Percentiles rank a stretch among this genome's conserved stretches.
Evolutionary conservation across 768 basidiomycete species (phyloP).

Genomic region (Boletus insuetus): DNA sequence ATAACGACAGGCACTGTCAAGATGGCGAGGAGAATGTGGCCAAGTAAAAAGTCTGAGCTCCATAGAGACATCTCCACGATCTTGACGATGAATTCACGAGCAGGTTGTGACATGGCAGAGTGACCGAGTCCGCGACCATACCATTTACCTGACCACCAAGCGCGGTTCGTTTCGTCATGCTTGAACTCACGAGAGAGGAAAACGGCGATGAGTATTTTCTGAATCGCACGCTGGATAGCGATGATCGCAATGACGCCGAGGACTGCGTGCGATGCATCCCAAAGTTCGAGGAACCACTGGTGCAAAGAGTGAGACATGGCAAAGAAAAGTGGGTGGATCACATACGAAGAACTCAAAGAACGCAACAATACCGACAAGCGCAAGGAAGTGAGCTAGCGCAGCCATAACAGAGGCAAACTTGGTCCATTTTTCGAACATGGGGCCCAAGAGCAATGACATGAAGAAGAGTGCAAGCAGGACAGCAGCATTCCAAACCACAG

Average conservation of each 20-base stretch:
- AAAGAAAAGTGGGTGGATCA: slow-evolving; percentile 33
- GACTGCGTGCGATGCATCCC: slow-evolving; percentile 96
- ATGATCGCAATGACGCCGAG: slow-evolving; percentile 88
- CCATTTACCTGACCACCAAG: slow-evolving; percentile 99
- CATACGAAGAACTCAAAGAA: slow-evolving; percentile 97
- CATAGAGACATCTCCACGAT: slow-evolving; percentile 97
- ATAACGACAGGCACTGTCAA: slow-evolving; percentile 82
- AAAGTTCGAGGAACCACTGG: slow-evolving; percentile 94
- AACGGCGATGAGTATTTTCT: slow-evolving; percentile 91
- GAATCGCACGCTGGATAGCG: slow-evolving; percentile 86
- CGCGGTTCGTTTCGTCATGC: slow-evolving; percentile 96
- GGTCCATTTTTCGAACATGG: slow-evolving; percentile 78
- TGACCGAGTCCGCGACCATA: slow-evolving; percentile 89
- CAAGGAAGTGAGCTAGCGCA: slow-evolving; percentile 79
- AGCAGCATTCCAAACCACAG: slow-evolving; percentile 93
- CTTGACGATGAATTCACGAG: slow-evolving; percentile 97
- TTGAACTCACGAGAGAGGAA: slow-evolving; percentile 97
- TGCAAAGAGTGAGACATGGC: slow-evolving; percentile 15
- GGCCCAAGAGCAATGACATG: slow-evolving; percentile 88
- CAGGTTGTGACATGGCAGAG: slow-evolving; percentile 93
- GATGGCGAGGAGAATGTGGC: slow-evolving; percentile 81
- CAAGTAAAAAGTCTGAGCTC: slow-evolving; percentile 91
- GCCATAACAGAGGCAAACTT: slow-evolving; percentile 94
- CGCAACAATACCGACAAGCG: slow-evolving; percentile 76
- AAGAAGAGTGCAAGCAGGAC: slow-evolving; percentile 85